Evolutionary conservation across 148 eudicot genomes (phyloP).

Genomic region (Spergularia bocconei): DNA sequence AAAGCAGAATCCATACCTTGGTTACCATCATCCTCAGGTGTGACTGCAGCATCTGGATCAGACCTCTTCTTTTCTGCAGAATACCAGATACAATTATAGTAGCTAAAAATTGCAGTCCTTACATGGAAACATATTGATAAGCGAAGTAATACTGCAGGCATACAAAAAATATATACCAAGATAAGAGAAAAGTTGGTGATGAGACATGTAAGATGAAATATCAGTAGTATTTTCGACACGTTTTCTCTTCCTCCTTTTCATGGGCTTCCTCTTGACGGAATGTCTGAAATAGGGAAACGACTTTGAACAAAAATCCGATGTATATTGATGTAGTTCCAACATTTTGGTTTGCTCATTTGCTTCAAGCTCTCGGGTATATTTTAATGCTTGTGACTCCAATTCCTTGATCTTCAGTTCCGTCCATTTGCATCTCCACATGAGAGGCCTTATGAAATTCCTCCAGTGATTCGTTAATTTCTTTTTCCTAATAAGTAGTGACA

Average conservation of each 20-base stretch:
- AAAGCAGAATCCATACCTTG: constrained; percentile 43
- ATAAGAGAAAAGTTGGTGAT: constrained; percentile 77
- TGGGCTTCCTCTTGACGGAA: constrained; percentile 39
- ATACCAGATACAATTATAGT: constrained; percentile 22
- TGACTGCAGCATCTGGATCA: constrained; percentile 54
- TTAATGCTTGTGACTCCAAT: constrained; percentile 63
- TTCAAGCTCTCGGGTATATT: constrained; percentile 53
- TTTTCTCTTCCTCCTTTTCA: constrained; percentile 82
- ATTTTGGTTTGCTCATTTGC: constrained; percentile 47
- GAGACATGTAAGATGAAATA: constrained; percentile 54
- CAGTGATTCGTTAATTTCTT: constrained; percentile 72
- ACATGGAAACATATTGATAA: background rate
- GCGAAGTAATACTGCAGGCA: background rate
- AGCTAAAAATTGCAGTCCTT: background rate
- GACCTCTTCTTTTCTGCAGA: constrained; percentile 69
- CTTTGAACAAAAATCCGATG: constrained; percentile 52
- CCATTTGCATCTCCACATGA: constrained; percentile 99
- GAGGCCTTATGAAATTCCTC: constrained; percentile 84
- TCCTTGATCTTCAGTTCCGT: constrained; percentile 79
- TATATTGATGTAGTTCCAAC: constrained; percentile 38
- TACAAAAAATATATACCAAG: constrained; percentile 41
- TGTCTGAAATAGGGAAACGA: constrained; percentile 46
- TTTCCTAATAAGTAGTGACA: constrained; percentile 51
- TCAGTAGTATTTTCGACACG: constrained; percentile 67
- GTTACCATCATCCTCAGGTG: constrained; percentile 48